Evolutionary conservation across 441 rosid species (phyloP).

Genomic region (Gossypium lobatum): DNA sequence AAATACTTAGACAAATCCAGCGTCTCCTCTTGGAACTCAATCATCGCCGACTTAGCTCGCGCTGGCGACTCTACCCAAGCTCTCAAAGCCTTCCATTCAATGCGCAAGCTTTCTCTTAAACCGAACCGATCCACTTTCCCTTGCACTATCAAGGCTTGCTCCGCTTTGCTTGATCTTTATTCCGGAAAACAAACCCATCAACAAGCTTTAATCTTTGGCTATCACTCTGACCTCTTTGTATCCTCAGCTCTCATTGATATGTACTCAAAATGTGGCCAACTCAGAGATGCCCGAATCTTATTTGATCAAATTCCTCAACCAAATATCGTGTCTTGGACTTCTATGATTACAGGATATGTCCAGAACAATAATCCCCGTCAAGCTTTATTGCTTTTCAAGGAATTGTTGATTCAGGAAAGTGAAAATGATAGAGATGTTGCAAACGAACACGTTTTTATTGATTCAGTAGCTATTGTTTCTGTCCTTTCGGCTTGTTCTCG

Average conservation of each 20-base stretch:
- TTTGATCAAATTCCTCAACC: slow-evolving; percentile 54
- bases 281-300: slow-evolving; percentile 41
- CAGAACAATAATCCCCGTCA: slow-evolving; percentile 47
- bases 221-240: slow-evolving; percentile 45
- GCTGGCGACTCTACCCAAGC: slow-evolving; percentile 66
- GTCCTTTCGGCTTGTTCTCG: slow-evolving; percentile 73
- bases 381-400: slow-evolving; percentile 60
- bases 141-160: slow-evolving; percentile 77
- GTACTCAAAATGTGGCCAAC: slow-evolving; percentile 50
- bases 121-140: slow-evolving; percentile 80
- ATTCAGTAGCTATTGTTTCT: slow-evolving; percentile 63
- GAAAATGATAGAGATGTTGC: slow-evolving; percentile 17
- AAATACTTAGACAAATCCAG: slow-evolving; percentile 62
- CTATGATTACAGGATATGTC: slow-evolving; percentile 63
- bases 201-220: slow-evolving; percentile 68
- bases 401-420: slow-evolving; percentile 47
- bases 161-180: slow-evolving; percentile 59
- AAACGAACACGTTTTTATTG: slow-evolving; percentile 33
- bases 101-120: slow-evolving; percentile 62
- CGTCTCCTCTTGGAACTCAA: slow-evolving; percentile 77
- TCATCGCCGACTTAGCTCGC: slow-evolving; percentile 78
- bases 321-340: slow-evolving; percentile 64
- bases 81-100: slow-evolving; percentile 68
- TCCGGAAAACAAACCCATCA: slow-evolving; percentile 79
- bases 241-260: slow-evolving; percentile 54